Base-by-base conservation (phyloP, 164 flowering plant species). In the Houttuynia cordata region DNA sequence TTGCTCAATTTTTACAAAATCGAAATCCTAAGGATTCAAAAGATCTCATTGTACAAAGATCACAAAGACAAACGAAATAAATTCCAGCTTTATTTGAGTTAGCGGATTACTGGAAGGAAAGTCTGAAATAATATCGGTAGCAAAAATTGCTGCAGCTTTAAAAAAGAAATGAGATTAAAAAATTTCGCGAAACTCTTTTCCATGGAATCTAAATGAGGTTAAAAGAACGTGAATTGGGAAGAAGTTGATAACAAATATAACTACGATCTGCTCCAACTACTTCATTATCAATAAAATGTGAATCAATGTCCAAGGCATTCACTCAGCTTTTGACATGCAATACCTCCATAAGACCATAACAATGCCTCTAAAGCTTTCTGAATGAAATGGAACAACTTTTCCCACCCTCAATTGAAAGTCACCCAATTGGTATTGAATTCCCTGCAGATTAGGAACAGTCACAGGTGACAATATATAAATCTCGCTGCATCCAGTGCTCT, bases 341-440 rank as follows among this genome's bases (percentile, higher is more conserved):
- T 88, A 92, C 98, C 98, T 92, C 96, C 96, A 89, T 78, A 34
- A 86, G 70, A 30, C 96, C 96, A 89, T 78, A 34, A 86, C 71
- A 30, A 89, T 87, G 62, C 96, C 98, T 71, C 93, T 84, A 74
- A 89, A 50, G 70, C 57, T 81, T 66, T 92, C 98, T 40, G 88
- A 70, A 58, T 81, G 79, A 42, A 62, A 62, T 8, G 87, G 81
- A 63, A 75, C 78, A 57, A 86, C 91, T 75, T 90, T 93, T 22
- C 92, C 96, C 47, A 93, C 91, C 71, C 85, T 79, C 71, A 93
- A 54, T 65, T 78, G 84, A 67, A 93, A 90, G 77, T 93, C 96
- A 8, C 96, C 98, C 51, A 93, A 80, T 64, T 79, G 90, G 66
- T 87, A 85, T 57, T 84, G 98, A 68, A 77, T 62, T 24, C 98